phyloP scores from a whole-genome alignment of 139 green algal species.

The Micractinium conductrix region DNA sequence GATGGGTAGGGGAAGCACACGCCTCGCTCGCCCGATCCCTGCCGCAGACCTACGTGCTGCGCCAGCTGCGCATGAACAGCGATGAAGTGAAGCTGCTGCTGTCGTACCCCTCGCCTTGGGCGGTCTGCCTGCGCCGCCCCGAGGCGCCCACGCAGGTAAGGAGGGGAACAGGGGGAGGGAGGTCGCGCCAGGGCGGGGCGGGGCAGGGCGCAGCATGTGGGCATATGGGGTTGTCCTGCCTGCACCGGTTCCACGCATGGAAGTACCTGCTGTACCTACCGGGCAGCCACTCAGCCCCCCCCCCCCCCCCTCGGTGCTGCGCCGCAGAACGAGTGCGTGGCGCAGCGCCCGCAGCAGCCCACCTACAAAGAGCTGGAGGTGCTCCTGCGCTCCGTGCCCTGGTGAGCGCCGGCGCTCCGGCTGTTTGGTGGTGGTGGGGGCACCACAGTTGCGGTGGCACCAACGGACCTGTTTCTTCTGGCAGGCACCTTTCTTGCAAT shows the following conservation, averaged over 20 bases:
- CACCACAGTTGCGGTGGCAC: too few relatives aligned
- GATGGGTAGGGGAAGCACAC: too few relatives aligned
- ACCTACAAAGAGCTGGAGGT: constrained; percentile 71
- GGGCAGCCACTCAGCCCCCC: too few relatives aligned
- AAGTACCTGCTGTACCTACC: not conserved
- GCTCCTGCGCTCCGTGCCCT: constrained; percentile 48
- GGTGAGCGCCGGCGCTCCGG: too few relatives aligned
- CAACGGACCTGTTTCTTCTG: too few relatives aligned
- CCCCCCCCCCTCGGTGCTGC: not conserved
- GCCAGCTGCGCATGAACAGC: constrained; percentile 72
- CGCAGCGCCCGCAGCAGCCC: constrained; percentile 44
- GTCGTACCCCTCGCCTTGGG: constrained; percentile 62
- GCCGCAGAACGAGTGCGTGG: constrained; percentile 43
- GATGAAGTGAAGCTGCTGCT: constrained; percentile 65
- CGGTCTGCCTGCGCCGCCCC: constrained; percentile 49
- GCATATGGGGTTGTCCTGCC: too few relatives aligned
- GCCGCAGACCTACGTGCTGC: constrained; percentile 66
- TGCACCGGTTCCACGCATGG: not conserved
- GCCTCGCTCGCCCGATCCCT: too few relatives aligned
- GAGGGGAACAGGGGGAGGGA: too few relatives aligned
- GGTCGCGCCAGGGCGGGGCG: too few relatives aligned
- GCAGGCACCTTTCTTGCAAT: too few relatives aligned
- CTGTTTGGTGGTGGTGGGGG: too few relatives aligned
- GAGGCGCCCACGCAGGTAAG: not conserved
- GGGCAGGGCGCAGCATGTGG: too few relatives aligned